These are phyloP conservation scores for Boletus sp. DNA, from an alignment of 1,284 basidiomycete species.

Conservation along the genomic window DNA sequence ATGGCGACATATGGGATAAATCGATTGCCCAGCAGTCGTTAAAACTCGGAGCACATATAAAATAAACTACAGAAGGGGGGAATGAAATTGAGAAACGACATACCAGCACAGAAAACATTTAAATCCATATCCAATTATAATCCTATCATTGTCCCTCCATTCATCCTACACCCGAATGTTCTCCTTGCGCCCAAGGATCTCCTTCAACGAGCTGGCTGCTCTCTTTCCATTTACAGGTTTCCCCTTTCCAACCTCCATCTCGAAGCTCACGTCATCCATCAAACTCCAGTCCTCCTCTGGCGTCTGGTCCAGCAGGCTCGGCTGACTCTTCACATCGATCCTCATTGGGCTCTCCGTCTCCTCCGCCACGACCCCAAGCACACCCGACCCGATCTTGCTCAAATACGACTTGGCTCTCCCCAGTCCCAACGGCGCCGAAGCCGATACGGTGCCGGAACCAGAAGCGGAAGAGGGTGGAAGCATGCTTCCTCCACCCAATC, in stretches of 20 bases:
- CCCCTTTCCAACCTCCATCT: conserved; percentile 31
- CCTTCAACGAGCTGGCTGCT: conserved; percentile 17
- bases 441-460: background rate
- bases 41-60: background rate
- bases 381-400: conserved; percentile 26
- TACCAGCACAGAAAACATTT: conserved; percentile 16
- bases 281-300: conserved; percentile 57
- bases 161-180: conserved; percentile 18
- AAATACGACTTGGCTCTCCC: conserved; percentile 47
- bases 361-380: conserved; percentile 23
- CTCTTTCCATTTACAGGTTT: conserved; percentile 12
- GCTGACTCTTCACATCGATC: conserved; percentile 44
- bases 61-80: background rate
- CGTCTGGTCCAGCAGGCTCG: conserved; percentile 61
- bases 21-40: background rate
- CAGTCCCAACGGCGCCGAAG: background rate
- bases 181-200: conserved; percentile 25
- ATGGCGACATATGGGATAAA: background rate
- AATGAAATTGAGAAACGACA: background rate
- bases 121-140: conserved; percentile 1
- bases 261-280: conserved; percentile 56
- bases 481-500: conserved; percentile 41
- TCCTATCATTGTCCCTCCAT: background rate
- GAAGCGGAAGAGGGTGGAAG: conserved; percentile 30
- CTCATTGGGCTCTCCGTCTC: conserved; percentile 50